Conservation (phyloP, 164 flowering plant species). For the Paratinospora sagittata region DNA sequence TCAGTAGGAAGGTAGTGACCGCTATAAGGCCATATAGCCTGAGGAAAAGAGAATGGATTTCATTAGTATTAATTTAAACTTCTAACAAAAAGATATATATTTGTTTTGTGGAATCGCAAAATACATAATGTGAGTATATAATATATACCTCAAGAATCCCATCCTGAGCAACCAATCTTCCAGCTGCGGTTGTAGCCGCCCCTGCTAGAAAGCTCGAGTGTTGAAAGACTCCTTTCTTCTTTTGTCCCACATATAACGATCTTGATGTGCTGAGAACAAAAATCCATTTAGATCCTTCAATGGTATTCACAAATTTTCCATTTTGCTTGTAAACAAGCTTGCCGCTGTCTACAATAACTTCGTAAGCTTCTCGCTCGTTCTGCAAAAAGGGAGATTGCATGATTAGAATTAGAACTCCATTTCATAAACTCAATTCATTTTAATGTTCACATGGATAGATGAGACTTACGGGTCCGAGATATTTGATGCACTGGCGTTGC, state of each 20-base stretch:
- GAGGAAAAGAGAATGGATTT: neutral
- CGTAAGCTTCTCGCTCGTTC: conserved; percentile 65
- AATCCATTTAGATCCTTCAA: conserved; percentile 61
- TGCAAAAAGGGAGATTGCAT: conserved; percentile 19
- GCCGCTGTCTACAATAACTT: conserved; percentile 57
- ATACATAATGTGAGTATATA: too few species aligned
- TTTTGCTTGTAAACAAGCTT: conserved; percentile 54
- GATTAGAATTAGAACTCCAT: neutral
- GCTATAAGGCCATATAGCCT: conserved; percentile 83
- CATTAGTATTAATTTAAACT: too few species aligned
- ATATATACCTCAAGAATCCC: conserved; percentile 60
- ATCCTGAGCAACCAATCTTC: conserved; percentile 56
- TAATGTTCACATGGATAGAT: neutral
- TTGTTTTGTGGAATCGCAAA: too few species aligned
- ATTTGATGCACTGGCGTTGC: conserved; percentile 61
- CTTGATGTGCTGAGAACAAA: conserved; percentile 70
- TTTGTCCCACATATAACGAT: conserved; percentile 55
- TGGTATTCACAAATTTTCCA: conserved; percentile 33
- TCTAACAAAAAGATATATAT: too few species aligned
- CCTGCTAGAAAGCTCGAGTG: conserved; percentile 85
- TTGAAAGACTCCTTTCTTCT: conserved; percentile 71
- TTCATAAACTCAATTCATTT: neutral
- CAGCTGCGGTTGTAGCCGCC: conserved; percentile 66
- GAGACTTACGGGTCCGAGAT: conserved; percentile 68
- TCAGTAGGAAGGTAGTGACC: conserved; percentile 82